These are phyloP conservation scores for Aspergillus funiculosus DNA, from an alignment of 495 filamentous ascomycete species.

Conservation along the genomic window DNA sequence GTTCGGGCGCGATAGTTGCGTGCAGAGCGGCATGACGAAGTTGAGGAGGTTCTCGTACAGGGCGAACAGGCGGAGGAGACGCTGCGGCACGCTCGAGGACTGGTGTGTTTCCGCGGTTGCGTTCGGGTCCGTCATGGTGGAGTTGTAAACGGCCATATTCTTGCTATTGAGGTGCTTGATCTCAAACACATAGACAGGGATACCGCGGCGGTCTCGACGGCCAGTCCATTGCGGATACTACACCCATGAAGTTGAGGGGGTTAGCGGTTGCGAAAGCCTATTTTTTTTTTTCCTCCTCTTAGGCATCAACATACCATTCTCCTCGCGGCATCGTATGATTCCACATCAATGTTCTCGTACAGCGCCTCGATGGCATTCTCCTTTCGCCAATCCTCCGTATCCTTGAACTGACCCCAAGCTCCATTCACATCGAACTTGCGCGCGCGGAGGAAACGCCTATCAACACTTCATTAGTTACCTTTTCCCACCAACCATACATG, in stretches of 20 bases:
- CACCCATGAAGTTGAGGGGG: not conserved
- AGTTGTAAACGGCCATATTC: conserved; percentile 68
- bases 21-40: conserved; percentile 79
- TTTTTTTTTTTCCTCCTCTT: too few relatives aligned
- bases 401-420: conserved; percentile 78
- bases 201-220: conserved; percentile 77
- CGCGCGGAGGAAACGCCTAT: conserved; percentile 73
- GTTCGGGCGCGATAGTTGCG: conserved; percentile 64
- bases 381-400: conserved; percentile 81
- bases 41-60: conserved; percentile 85
- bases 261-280: conserved; percentile 18
- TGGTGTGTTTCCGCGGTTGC: conserved; percentile 54
- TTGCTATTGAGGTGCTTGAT: conserved; percentile 76
- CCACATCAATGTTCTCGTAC: conserved; percentile 72
- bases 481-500: not conserved
- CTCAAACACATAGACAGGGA: conserved; percentile 84
- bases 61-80: conserved; percentile 74
- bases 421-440: conserved; percentile 66
- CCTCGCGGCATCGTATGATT: conserved; percentile 73
- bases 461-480: not conserved
- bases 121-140: conserved; percentile 47
- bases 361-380: conserved; percentile 68
- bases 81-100: conserved; percentile 48
- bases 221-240: conserved; percentile 94
- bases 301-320: too few relatives aligned